Evolutionary conservation across 2,329 filamentous ascomycete genomes (phyloP), one percentile per base, ranked within the genome.

Genomic region (Fusarium papillatum): DNA sequence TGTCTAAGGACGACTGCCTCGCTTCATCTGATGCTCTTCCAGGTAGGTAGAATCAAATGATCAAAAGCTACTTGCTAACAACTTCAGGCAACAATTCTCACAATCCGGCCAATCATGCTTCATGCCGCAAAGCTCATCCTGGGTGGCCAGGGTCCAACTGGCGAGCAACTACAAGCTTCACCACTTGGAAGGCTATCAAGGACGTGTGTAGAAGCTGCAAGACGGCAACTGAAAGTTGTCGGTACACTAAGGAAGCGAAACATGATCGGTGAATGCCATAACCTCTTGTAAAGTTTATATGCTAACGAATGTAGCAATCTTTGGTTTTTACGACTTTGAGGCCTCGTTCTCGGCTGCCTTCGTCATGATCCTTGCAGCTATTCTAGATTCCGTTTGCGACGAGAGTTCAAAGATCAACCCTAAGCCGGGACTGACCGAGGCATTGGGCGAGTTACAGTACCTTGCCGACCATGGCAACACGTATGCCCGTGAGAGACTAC

Each of bases 21-120:
- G 1, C 55, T 82, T 4, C 81, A 82, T 53, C 72, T 82, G 55
- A 82, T 82, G 81, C 72, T 82, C 8, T 82, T 82, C 46, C 81
- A 82, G 72, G 81, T 82, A 70, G 1, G 68, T 22, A 16, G 41
- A 7, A 14, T 10, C 5, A 1, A 10, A 11, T 7, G 2, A 4
- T 0, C 1, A 5, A 6, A 1, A 0, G 1, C 4, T 17, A 6
- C 6, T 8, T 68, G 22, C 62, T 77, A n/a, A 76, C 17, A 3
- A 11, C 17, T 29, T 9, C 2, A 82, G 80, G 81, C 81, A 14
- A 81, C 80, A 1, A 79, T 81, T 38, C 79, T 81, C 5, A 81
- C 80, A 7, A 80, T 81, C 3, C 71, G 80, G 7, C 80, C 80
- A 4, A 80, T 81, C 7, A 79, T 81, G 74, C 57, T 81, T 2